These are phyloP conservation scores for Blastobotrys proliferans DNA, from an alignment of 1,139 yeast species.

Conservation along the genomic window DNA sequence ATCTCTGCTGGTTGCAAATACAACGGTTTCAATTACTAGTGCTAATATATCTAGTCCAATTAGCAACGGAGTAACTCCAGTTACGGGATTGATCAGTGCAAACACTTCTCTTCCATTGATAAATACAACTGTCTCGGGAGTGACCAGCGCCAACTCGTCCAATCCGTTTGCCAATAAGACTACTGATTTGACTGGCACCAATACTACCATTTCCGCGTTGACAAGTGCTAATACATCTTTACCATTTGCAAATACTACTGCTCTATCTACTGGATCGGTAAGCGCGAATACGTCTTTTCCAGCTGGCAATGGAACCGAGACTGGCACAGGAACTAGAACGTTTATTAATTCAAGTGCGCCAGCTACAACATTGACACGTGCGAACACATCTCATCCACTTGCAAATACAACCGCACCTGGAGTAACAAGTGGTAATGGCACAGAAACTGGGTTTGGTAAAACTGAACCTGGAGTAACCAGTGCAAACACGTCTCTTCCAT, in stretches of 20 bases:
- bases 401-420: constrained; percentile 3
- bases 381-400: background rate
- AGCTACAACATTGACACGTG: constrained; percentile 1
- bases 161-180: background rate
- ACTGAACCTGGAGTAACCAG: no score
- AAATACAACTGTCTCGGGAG: background rate
- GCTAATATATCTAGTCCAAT: background rate
- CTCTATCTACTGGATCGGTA: background rate
- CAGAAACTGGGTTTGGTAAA: no score
- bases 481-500: background rate
- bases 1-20: background rate
- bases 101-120: background rate
- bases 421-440: background rate
- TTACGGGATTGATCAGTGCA: background rate
- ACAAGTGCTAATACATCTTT: background rate
- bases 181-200: background rate
- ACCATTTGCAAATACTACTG: background rate
- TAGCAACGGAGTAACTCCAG: background rate
- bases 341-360: no score
- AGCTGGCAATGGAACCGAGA: no score
- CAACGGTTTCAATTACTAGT: background rate
- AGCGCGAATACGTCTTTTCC: no score
- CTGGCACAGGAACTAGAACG: no score
- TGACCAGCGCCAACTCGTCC: background rate
- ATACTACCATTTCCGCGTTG: background rate